Evolutionary conservation across 257 asterid species (phyloP).

Genomic region (Rehmannia glutinosa): DNA sequence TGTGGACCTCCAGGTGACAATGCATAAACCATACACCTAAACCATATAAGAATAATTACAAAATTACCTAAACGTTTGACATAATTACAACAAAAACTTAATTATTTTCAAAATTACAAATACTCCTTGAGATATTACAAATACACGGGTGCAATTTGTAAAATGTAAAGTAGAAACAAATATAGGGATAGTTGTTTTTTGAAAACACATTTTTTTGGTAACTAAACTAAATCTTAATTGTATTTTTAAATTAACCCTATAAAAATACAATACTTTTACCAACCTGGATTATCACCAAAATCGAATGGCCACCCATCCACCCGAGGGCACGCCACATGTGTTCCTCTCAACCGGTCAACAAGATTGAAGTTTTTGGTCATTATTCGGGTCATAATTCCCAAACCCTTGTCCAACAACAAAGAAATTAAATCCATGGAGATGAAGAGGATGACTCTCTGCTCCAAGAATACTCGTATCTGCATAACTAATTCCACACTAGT

Average conservation of each 20-base stretch:
- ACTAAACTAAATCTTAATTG: too few species aligned
- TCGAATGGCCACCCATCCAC: constrained; percentile 52
- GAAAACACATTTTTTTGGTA: too few species aligned
- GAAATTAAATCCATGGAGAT: constrained; percentile 46
- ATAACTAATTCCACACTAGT: constrained; percentile 40
- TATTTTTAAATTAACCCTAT: not conserved
- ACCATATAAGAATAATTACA: too few species aligned
- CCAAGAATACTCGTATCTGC: constrained; percentile 43
- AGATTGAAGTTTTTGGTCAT: constrained; percentile 38
- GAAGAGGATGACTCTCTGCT: constrained; percentile 45
- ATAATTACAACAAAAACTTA: too few species aligned
- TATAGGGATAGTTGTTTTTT: too few species aligned
- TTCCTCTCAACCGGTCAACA: constrained; percentile 39
- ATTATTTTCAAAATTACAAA: too few species aligned
- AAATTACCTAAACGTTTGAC: too few species aligned
- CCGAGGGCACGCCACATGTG: constrained; percentile 40
- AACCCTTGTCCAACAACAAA: constrained; percentile 45
- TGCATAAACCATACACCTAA: constrained; percentile 46
- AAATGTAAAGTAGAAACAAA: too few species aligned
- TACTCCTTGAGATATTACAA: too few species aligned
- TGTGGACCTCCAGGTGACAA: constrained; percentile 40
- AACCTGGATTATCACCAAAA: constrained; percentile 52
- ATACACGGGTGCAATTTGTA: too few species aligned
- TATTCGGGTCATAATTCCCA: constrained; percentile 32
- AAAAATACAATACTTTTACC: not conserved